Evolutionary conservation across 108 stramenopile species (phyloP).

Genomic region (Phaeodactylum tricornutum): DNA sequence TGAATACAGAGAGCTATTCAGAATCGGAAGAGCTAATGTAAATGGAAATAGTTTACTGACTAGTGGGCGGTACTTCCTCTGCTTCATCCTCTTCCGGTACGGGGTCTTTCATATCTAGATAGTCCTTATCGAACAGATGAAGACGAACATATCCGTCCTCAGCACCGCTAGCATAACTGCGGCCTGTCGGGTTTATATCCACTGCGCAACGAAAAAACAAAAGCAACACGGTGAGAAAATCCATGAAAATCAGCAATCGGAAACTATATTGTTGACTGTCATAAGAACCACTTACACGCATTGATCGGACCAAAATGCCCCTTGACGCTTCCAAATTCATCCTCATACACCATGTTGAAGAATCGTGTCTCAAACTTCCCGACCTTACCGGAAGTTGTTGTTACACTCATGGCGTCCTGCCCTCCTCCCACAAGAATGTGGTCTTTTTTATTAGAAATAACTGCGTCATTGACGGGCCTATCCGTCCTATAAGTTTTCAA

Average conservation of each 20-base stretch:
- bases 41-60: no score
- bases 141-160: conserved; percentile 97
- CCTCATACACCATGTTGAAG: conserved; percentile 94
- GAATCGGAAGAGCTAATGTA: no score
- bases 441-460: conserved; percentile 89
- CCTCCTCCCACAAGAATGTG: conserved; percentile 97
- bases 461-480: conserved; percentile 98
- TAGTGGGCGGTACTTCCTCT: no score
- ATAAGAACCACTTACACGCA: conserved; percentile 36
- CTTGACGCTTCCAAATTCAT: conserved; percentile 95
- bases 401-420: conserved; percentile 98
- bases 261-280: neutral
- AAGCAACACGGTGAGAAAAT: conserved; percentile 1
- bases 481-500: conserved; percentile 95
- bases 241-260: neutral
- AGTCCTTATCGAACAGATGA: conserved; percentile 93
- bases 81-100: conserved; percentile 82
- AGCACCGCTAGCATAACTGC: conserved; percentile 84
- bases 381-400: conserved; percentile 94
- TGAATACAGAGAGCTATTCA: no score
- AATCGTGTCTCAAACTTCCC: conserved; percentile 98
- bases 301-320: conserved; percentile 99
- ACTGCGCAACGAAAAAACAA: conserved; percentile 16
- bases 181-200: conserved; percentile 94
- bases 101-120: conserved; percentile 93